Evolutionary conservation across 225 moss, liverwort and hornwort species (phyloP).

Genomic region (Marchantia paleacea): DNA sequence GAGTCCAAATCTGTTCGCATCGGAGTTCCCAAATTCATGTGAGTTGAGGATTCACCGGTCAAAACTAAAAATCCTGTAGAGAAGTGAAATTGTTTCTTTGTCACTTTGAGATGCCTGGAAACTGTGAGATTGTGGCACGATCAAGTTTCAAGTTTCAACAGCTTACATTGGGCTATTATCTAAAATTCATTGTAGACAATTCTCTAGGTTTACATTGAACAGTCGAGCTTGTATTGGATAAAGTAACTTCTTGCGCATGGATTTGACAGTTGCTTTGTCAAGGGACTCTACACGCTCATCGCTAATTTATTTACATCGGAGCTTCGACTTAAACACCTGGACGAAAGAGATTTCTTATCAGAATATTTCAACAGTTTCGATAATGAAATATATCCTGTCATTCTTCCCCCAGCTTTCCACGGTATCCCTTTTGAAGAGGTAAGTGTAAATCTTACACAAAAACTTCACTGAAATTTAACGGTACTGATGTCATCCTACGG

Average conservation of each 20-base stretch:
- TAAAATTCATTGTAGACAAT: too few species aligned
- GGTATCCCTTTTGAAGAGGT: conserved; percentile 83
- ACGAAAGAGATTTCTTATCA: conserved; percentile 55
- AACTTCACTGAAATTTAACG: neutral
- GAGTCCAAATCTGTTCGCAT: neutral
- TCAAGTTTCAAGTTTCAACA: too few species aligned
- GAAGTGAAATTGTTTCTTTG: too few species aligned
- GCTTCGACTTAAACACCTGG: conserved; percentile 56
- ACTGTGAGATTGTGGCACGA: too few species aligned
- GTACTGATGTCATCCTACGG: neutral
- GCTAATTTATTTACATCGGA: conserved; percentile 86
- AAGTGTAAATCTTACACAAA: neutral
- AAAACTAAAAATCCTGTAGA: too few species aligned
- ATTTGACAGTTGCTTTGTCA: conserved; percentile 60
- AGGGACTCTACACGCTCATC: conserved; percentile 84
- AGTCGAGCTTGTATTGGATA: neutral
- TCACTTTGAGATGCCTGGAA: too few species aligned
- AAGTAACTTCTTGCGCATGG: neutral
- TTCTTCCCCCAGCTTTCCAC: conserved; percentile 65
- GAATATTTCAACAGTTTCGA: conserved; percentile 85
- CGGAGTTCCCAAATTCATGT: neutral
- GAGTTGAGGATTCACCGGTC: too few species aligned
- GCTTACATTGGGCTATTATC: too few species aligned
- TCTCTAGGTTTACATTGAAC: neutral
- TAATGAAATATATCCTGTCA: conserved; percentile 85